Percentiles rank a stretch among this genome's conserved stretches.
phyloP scores from a whole-genome alignment of 805 yeast genomes.

The Yamadazyma tumulicola region DNA sequence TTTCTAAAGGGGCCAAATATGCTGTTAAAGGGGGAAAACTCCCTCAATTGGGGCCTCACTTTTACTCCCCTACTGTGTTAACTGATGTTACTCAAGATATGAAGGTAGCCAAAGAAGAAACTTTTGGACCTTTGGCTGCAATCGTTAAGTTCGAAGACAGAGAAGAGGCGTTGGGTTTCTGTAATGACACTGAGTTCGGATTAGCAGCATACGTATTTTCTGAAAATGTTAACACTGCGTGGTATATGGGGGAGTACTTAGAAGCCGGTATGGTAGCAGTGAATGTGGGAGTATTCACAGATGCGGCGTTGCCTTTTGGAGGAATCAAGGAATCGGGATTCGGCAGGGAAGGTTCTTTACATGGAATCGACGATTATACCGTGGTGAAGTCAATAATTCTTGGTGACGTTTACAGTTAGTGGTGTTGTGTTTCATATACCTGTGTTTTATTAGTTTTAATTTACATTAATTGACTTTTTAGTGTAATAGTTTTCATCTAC shows the following conservation, averaged over 20 bases:
- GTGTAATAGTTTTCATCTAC: too few species aligned
- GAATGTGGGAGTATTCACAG: constrained; percentile 56
- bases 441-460: too few species aligned
- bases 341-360: constrained; percentile 77
- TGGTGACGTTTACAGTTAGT: constrained; percentile 36
- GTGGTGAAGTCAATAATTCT: constrained; percentile 51
- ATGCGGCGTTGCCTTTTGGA: constrained; percentile 66
- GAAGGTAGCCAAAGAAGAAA: constrained; percentile 53
- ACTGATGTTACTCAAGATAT: constrained; percentile 49
- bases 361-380: constrained; percentile 72
- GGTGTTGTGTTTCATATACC: too few species aligned
- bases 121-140: constrained; percentile 65
- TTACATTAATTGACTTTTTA: too few species aligned
- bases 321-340: constrained; percentile 78
- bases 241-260: constrained; percentile 51
- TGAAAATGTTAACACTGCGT: constrained; percentile 46
- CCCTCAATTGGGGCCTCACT: constrained; percentile 47
- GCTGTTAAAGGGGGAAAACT: constrained; percentile 51
- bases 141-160: constrained; percentile 50
- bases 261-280: constrained; percentile 67
- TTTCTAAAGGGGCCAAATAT: constrained; percentile 50
- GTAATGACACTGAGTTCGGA: constrained; percentile 56
- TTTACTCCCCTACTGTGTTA: constrained; percentile 54
- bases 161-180: constrained; percentile 50
- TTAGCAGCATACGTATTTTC: constrained; percentile 60